Evolutionary conservation across 1,284 basidiomycete species (phyloP).

Genomic region (Bjerkandera adusta): DNA sequence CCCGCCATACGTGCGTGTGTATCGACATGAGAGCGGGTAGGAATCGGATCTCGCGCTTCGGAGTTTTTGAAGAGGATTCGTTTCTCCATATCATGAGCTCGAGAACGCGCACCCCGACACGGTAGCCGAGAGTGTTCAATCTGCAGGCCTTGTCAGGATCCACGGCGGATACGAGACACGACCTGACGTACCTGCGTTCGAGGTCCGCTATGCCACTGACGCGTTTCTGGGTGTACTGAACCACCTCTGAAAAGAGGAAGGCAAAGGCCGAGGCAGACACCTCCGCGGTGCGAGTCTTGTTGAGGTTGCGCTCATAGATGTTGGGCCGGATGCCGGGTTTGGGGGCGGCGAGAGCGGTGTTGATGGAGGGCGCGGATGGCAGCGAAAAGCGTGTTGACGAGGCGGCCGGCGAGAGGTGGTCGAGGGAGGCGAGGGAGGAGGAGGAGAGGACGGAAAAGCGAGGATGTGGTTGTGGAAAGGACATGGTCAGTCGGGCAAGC

Average conservation of each 20-base stretch:
- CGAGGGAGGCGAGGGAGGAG: slow-evolving; percentile 61
- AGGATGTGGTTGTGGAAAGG: slow-evolving; percentile 59
- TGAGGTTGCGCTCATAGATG: slow-evolving; percentile 84
- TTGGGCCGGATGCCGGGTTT: slow-evolving; percentile 53
- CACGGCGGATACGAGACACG: not conserved
- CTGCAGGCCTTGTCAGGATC: slow-evolving; percentile 54
- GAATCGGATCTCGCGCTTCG: slow-evolving; percentile 86
- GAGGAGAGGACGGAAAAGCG: slow-evolving; percentile 69
- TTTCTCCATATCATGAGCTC: slow-evolving; percentile 75
- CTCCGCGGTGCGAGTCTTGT: slow-evolving; percentile 79
- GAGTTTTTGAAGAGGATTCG: slow-evolving; percentile 71
- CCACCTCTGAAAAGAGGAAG: slow-evolving; percentile 89
- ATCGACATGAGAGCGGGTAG: slow-evolving; percentile 88
- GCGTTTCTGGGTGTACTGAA: slow-evolving; percentile 93
- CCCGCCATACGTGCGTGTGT: slow-evolving; percentile 92
- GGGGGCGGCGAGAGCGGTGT: slow-evolving; percentile 35
- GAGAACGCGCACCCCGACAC: slow-evolving; percentile 81
- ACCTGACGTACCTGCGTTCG: slow-evolving; percentile 53
- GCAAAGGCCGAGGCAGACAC: slow-evolving; percentile 82
- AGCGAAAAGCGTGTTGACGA: slow-evolving; percentile 68
- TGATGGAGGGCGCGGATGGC: slow-evolving; percentile 52
- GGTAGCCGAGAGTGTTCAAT: slow-evolving; percentile 87
- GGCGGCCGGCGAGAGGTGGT: slow-evolving; percentile 60
- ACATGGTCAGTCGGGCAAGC: slow-evolving; percentile 31
- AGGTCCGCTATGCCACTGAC: slow-evolving; percentile 94